Evolutionary conservation across 2,329 filamentous ascomycete species (phyloP).

Genomic region (Hypoxylon sp.): DNA sequence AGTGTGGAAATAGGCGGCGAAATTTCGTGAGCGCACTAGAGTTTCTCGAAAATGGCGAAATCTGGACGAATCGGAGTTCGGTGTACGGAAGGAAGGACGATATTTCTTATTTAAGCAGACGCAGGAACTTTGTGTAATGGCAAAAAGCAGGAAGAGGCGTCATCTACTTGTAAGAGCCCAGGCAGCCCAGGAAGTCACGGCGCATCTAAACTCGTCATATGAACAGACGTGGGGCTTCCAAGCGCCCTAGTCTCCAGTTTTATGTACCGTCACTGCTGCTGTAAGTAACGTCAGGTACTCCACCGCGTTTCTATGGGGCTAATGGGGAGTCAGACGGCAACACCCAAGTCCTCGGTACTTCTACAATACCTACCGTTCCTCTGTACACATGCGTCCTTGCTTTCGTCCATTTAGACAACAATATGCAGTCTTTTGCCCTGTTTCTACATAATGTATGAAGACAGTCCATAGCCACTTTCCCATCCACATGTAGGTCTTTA

Average conservation of each 20-base stretch:
- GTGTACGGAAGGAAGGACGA: conserved; percentile 21
- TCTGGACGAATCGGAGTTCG: conserved; percentile 34
- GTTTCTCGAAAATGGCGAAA: conserved; percentile 26
- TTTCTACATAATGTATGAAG: not conserved
- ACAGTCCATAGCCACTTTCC: too few species aligned
- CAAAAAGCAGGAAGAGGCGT: conserved; percentile 22
- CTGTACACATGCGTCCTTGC: not conserved
- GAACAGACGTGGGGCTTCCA: conserved; percentile 28
- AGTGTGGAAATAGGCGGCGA: conserved; percentile 25
- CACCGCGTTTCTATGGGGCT: not conserved
- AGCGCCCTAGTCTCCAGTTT: conserved; percentile 8
- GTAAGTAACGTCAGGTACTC: not conserved
- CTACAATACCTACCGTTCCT: not conserved
- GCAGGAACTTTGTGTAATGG: conserved; percentile 18
- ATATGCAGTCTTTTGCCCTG: not conserved
- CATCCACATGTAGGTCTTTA: too few species aligned
- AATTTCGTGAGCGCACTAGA: conserved; percentile 34
- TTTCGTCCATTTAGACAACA: not conserved
- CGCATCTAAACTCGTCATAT: conserved; percentile 29
- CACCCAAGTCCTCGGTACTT: not conserved
- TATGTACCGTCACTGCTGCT: conserved; percentile 5
- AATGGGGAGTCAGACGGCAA: not conserved
- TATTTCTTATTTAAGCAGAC: conserved; percentile 31
- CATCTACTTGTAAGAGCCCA: conserved; percentile 21
- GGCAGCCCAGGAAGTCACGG: not conserved